Conservation (phyloP, 2,329 filamentous ascomycete genomes). For the Verticillium nonalfalfae region DNA sequence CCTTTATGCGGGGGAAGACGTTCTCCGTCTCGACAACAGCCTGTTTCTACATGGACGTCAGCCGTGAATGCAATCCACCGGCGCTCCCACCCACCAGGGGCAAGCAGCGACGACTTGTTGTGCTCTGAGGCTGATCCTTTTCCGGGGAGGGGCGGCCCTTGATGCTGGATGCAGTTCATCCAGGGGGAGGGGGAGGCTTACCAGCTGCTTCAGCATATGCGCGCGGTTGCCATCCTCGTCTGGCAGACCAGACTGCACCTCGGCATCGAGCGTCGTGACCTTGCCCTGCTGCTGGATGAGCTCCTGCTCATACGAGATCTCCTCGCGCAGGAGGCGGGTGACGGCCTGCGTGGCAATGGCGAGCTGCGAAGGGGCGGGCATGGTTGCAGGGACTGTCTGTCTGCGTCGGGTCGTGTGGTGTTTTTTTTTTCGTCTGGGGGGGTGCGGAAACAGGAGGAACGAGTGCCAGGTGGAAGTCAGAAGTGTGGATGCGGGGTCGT, state of each 20-base stretch:
- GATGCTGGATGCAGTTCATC: background rate
- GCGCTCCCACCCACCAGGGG: background rate
- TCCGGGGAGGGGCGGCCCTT: no score
- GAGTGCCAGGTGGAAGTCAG: background rate
- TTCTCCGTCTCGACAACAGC: slow-evolving; percentile 84
- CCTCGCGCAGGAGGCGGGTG: slow-evolving; percentile 82
- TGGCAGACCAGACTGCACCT: slow-evolving; percentile 40
- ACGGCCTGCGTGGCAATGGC: slow-evolving; percentile 75
- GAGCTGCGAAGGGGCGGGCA: slow-evolving; percentile 73
- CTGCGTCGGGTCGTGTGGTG: background rate
- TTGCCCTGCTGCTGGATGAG: slow-evolving; percentile 67
- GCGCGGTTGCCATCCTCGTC: slow-evolving; percentile 68
- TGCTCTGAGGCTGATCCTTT: no score
- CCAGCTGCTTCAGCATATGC: slow-evolving; percentile 81
- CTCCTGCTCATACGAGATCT: slow-evolving; percentile 85
- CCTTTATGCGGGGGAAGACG: slow-evolving; percentile 66
- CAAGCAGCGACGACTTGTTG: no score
- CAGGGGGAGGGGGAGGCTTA: slow-evolving; percentile 31
- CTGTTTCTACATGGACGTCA: slow-evolving; percentile 48
- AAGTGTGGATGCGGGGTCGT: background rate
- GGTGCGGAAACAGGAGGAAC: background rate
- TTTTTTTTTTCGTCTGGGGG: background rate
- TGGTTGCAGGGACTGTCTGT: slow-evolving; percentile 26
- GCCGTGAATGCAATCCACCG: background rate
- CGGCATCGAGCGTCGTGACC: slow-evolving; percentile 60